Percentiles rank a stretch among this genome's conserved stretches.
phyloP scores from a whole-genome alignment of 2,329 filamentous ascomycete species.

The Elsinoe arachidis region DNA sequence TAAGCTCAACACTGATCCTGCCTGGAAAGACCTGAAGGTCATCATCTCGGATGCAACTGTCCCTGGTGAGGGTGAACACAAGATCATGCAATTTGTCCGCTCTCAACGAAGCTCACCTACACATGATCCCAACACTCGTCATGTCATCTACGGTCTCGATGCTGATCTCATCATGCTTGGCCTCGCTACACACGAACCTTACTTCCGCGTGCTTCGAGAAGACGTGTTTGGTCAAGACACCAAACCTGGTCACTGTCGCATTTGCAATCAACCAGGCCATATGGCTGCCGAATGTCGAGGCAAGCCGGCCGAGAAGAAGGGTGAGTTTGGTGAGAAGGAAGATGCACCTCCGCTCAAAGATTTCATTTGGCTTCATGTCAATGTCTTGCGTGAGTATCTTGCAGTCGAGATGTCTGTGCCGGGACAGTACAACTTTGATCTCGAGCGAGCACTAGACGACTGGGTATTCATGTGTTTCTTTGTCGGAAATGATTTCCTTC shows the following conservation, averaged over 20 bases:
- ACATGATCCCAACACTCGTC: constrained; percentile 91
- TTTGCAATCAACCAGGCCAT: constrained; percentile 90
- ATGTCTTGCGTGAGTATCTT: constrained; percentile 83
- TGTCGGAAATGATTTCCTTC: constrained; percentile 95
- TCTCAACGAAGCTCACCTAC: constrained; percentile 85
- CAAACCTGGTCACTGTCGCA: constrained; percentile 69
- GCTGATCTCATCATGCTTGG: constrained; percentile 98
- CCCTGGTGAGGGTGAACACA: constrained; percentile 95
- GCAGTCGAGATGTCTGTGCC: constrained; percentile 80
- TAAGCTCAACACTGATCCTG: constrained; percentile 93
- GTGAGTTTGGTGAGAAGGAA: constrained; percentile 68
- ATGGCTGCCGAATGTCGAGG: constrained; percentile 79
- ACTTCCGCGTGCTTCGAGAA: constrained; percentile 92
- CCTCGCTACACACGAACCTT: constrained; percentile 90
- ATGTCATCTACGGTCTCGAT: constrained; percentile 96
- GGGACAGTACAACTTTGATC: constrained; percentile 78
- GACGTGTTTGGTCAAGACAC: constrained; percentile 91
- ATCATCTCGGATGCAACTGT: constrained; percentile 98
- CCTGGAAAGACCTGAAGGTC: constrained; percentile 91
- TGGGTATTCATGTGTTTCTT: constrained; percentile 99
- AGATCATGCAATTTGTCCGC: constrained; percentile 97
- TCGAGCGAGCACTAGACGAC: constrained; percentile 90
- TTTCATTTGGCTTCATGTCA: constrained; percentile 96
- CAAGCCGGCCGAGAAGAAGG: constrained; percentile 65
- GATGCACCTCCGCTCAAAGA: constrained; percentile 66